Conservation (phyloP, 2,329 filamentous ascomycete species). For the Ophiocordyceps camponoti-saundersi region DNA sequence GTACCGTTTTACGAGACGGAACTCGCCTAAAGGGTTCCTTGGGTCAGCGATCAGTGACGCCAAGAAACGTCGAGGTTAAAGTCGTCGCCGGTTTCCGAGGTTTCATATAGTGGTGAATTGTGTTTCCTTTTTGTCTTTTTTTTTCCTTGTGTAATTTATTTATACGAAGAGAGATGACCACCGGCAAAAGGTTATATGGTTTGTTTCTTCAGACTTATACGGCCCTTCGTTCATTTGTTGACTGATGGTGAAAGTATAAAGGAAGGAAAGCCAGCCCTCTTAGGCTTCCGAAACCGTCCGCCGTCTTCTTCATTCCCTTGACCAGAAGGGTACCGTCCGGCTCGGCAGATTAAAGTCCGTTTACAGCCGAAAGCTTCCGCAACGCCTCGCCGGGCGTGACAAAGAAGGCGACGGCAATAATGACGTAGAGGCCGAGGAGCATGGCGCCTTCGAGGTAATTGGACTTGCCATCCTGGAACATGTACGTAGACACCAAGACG, state of each 20-base stretch:
- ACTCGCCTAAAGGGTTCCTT: background rate
- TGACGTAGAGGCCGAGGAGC: slow-evolving; percentile 49
- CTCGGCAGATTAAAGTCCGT: background rate
- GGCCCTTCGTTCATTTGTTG: too few relatives aligned
- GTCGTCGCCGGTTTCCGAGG: background rate
- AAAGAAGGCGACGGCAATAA: slow-evolving; percentile 51
- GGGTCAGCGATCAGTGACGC: background rate
- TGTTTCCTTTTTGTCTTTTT: too few relatives aligned
- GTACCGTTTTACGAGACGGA: background rate
- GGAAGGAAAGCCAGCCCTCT: too few relatives aligned
- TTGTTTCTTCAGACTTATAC: too few relatives aligned
- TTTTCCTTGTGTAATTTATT: background rate
- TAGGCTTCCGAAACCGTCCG: too few relatives aligned
- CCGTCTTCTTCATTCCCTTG: background rate
- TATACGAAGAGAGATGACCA: background rate
- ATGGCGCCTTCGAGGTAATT: slow-evolving; percentile 74
- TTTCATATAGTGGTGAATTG: background rate
- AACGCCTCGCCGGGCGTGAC: slow-evolving; percentile 25
- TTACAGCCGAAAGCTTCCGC: background rate
- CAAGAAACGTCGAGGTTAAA: background rate
- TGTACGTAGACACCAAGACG: slow-evolving; percentile 73
- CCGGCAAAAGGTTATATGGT: too few relatives aligned
- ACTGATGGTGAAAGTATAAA: too few relatives aligned
- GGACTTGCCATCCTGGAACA: slow-evolving; percentile 69
- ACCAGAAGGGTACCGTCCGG: background rate